Evolutionary conservation across 495 filamentous ascomycete species (phyloP).

Genomic region (Melanomma pulvis-pyrius): DNA sequence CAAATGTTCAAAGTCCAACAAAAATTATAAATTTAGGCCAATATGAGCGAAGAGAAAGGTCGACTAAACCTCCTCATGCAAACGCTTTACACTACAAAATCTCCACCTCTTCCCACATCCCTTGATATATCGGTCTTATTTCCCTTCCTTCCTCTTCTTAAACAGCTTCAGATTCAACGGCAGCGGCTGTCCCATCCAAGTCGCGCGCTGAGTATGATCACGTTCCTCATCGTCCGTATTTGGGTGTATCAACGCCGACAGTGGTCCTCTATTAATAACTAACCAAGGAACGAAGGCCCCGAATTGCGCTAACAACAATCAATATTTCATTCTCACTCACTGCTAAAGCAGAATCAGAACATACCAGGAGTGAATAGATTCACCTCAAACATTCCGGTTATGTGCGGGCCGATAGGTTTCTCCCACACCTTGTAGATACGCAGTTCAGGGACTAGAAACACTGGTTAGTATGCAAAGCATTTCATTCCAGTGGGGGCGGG

Average conservation of each 20-base stretch:
- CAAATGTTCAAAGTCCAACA: no score
- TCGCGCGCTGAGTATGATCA: slow-evolving; percentile 77
- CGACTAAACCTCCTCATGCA: neutral
- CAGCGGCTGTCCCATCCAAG: slow-evolving; percentile 79
- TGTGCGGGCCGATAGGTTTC: slow-evolving; percentile 78
- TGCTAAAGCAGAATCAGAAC: neutral
- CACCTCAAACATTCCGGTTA: slow-evolving; percentile 88
- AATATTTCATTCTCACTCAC: neutral
- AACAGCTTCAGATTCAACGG: slow-evolving; percentile 70
- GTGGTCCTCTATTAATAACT: slow-evolving; percentile 77
- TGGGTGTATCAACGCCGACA: slow-evolving; percentile 79
- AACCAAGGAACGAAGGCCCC: slow-evolving; percentile 88
- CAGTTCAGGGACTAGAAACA: slow-evolving; percentile 72
- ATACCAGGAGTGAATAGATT: slow-evolving; percentile 76
- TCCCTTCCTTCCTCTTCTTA: slow-evolving; percentile 40
- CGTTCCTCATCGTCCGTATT: slow-evolving; percentile 69
- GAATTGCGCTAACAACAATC: slow-evolving; percentile 59
- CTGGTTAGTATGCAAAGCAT: neutral
- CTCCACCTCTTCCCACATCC: neutral
- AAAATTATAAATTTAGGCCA: no score
- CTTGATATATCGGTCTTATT: no score
- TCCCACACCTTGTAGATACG: slow-evolving; percentile 80
- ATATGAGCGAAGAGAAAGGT: no score
- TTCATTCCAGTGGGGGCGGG: neutral
- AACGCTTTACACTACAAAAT: neutral